Evolutionary conservation across 2,329 filamentous ascomycete species (phyloP), one percentile per base, ranked within the genome.

Genomic region (Sporothrix humicola): DNA sequence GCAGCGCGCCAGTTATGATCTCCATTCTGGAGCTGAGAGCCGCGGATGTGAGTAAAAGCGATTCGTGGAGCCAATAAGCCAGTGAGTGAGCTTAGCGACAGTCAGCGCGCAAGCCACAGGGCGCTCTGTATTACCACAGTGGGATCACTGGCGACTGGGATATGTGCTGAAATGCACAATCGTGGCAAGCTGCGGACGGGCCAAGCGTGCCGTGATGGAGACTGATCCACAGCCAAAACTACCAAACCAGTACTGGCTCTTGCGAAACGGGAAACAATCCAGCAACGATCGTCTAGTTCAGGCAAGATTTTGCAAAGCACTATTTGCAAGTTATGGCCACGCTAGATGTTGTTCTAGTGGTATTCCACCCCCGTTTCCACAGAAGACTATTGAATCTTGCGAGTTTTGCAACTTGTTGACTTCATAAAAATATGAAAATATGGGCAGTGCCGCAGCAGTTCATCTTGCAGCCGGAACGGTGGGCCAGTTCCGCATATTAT

Each of bases 271-370:
- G n/a, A 26, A 56, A 52, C 8, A n/a, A 69, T 37, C 23, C 65
- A 37, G 46, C 46, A 54, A 42, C 17, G 50, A 69, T 69, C 48
- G 48, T 23, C 66, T 9, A 8, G 23, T 52, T 69, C 50, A 12
- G 66, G 50, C 66, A 58, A 69, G 50, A 56, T 56, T 56, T 56
- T 69, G 48, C 66, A 56, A 42, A 56, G 46, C 65, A 56, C 50
- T 56, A 56, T 69, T 56, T 69, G 66, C 66, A 37, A 69, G 66
- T 23, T 42, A 54, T 69, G 48, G 66, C 66, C 66, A 69, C 44
- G 63, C 44, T 66, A 65, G 37, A 23, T n/a, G n/a, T 23, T 17
- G 61, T 48, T 61, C 58, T 61, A 61, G 58, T 61, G 6, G 17
- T 37, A 8, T 44, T 44, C 42, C 9, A 23, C 7, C 12, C 42